Evolutionary conservation across 2,329 filamentous ascomycete genomes (phyloP), one percentile per base, ranked within the genome.

Genomic region (Rhinocladiella similis): DNA sequence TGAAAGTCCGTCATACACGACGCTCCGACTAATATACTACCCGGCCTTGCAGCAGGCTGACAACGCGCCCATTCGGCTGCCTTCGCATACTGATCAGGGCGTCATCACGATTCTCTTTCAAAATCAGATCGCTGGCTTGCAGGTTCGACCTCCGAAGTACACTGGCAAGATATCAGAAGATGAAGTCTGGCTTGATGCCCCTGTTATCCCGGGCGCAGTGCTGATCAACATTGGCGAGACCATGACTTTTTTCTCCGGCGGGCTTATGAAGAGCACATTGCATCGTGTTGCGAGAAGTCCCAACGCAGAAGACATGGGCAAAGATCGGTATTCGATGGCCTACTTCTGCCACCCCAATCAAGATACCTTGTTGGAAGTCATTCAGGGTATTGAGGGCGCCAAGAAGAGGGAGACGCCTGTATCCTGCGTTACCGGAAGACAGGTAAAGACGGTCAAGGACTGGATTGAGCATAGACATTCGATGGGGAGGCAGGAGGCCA

Each of bases 291-390:
- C 75, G 4, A 89, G 96, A 73, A 91, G 91, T 2, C 89, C 89
- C 13, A 79, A 78, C 4, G 76, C 75, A 2, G 75, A 74, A 10
- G 57, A 62, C 14, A 80, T 79, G 14, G 74, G 77, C 36, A 60
- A 67, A 7, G 72, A 72, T n/a, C 80, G 88, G 36, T 96, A 96
- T 69, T 93, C 89, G 66, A 87, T 96, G 69, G 92, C 91, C 65
- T 96, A 94, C 75, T 95, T 95, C 70, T 94, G 90, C 77, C 92
- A 94, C 64, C 90, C 91, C 5, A 91, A 95, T 68, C 87, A 84
- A 68, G 82, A 88, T 57, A 83, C 80, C 63, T 76, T 83, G 54
- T 94, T 95, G 61, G 88, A 93, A 65, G 89, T 86, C 1, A 83
- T 96, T 38, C 90, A 90, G 0, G 89, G 89, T 0, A 94, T 91